Evolutionary conservation across 2,329 filamentous ascomycete genomes (phyloP), one percentile per base, ranked within the genome.

Genomic region (Ambrosiella beaveri): DNA sequence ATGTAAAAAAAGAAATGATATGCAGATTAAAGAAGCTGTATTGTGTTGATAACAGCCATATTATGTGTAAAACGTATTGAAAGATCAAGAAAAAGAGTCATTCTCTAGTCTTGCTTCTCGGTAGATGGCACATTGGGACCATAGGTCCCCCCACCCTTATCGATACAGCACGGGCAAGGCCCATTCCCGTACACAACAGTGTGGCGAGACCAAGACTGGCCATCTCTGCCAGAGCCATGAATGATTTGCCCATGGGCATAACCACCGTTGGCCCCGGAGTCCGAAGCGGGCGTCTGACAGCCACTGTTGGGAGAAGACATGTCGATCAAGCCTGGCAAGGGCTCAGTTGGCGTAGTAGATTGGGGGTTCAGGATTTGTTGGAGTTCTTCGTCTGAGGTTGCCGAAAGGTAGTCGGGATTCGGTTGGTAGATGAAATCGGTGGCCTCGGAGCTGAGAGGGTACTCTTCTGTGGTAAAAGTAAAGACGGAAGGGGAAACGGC

Each of bases 121-220:
- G 77, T 73, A 17, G 75, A 71, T 13, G 74, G 73, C 35, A 79
- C 77, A 36, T 72, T 77, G 45, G 74, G 72, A 36, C 76, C 78
- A 62, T 80, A 80, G 65, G 77, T 78, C 7, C 75, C 73, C 15
- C 70, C 74, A 7, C 71, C 70, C 38, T 68, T 68, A 6, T 71
- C 73, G 8, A 74, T 71, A 62, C 78, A 81, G 1, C 77, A 77
- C 44, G 79, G 70, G 62, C 78, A 81, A 2, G 76, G 72, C 5
- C 78, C 77, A 60, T 78, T 78, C 36, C 77, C 77, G 62, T 80
- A 81, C 35, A 81, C 78, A 35, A 77, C 73, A 13, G 78, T 81
- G 65, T 81, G 78, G 41, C 77, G 73, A 63, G 71, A 75, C 78
- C 77, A 81, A 47, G 72, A 73, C 15, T 72, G 70, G 3, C 75